Evolutionary conservation across 2,329 filamentous ascomycete genomes (phyloP).

Genomic region (Fusarium gaditjirri): DNA sequence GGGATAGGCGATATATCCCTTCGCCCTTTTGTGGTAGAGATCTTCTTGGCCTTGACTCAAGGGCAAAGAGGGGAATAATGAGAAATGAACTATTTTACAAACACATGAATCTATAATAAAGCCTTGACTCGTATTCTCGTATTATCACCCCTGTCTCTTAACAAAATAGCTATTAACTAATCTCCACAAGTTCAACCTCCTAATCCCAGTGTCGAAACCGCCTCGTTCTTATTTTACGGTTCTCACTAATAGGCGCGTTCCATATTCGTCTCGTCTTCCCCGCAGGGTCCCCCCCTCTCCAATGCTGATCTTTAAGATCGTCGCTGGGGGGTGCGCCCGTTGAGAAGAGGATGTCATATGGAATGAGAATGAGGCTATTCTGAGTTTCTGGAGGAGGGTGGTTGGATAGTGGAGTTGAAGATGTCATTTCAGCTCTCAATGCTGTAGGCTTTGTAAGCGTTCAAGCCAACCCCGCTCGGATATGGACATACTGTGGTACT

Average conservation of each 20-base stretch:
- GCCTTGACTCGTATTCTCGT: constrained; percentile 3
- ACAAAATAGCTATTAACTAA: not conserved
- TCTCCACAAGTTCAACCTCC: constrained; percentile 5
- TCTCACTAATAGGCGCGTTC: not conserved
- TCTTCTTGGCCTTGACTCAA: not conserved
- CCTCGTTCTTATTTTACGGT: not conserved
- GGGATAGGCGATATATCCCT: constrained; percentile 1
- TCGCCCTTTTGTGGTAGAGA: not conserved
- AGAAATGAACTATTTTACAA: constrained; percentile 19
- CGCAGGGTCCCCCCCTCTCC: constrained; percentile 21
- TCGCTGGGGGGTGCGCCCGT: constrained; percentile 7
- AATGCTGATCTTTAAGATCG: constrained; percentile 18
- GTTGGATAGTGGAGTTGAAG: not conserved
- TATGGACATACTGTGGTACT: not conserved
- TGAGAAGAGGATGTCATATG: not conserved
- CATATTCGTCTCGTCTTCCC: constrained; percentile 19
- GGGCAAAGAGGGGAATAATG: not conserved
- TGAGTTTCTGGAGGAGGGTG: not conserved
- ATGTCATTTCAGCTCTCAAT: not conserved
- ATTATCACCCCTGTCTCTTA: constrained; percentile 6
- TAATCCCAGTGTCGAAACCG: constrained; percentile 7
- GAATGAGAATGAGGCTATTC: constrained; percentile 26
- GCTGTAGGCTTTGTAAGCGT: constrained; percentile 15
- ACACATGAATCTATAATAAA: not conserved
- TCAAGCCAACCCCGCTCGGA: not conserved